Evolutionary conservation across 257 asterid genomes (phyloP).

Genomic region (Oldenlandia corymbosa): DNA sequence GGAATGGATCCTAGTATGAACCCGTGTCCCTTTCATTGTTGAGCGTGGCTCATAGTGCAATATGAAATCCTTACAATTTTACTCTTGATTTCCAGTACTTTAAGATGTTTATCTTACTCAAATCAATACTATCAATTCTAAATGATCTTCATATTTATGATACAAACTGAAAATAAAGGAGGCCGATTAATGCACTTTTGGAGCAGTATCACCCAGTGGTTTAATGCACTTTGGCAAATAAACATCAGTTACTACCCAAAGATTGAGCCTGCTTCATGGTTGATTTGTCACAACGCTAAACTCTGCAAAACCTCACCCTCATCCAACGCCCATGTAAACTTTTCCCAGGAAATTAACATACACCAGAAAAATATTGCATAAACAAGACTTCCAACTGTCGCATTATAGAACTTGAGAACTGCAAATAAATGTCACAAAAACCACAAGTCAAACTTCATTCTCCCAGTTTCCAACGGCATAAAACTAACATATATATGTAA

Average conservation of each 20-base stretch:
- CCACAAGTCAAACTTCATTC: not conserved
- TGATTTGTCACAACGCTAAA: too few species aligned
- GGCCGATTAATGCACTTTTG: too few species aligned
- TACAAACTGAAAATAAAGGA: too few species aligned
- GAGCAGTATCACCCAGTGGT: too few species aligned
- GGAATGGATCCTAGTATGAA: constrained; percentile 42
- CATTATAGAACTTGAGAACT: not conserved
- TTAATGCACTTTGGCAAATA: too few species aligned
- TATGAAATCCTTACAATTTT: too few species aligned
- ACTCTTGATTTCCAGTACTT: not conserved
- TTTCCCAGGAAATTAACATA: not conserved
- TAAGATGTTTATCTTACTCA: not conserved
- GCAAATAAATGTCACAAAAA: not conserved
- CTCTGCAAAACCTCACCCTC: too few species aligned
- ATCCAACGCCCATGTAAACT: not conserved
- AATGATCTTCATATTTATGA: not conserved
- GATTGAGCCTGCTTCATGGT: too few species aligned
- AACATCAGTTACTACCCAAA: too few species aligned
- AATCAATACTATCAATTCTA: not conserved
- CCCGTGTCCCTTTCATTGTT: not conserved
- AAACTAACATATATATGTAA: not conserved
- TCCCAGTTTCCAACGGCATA: not conserved
- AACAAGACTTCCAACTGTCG: not conserved
- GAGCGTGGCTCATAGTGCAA: too few species aligned
- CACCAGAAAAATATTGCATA: not conserved